Base-by-base conservation (phyloP, 1,284 basidiomycete species). In the Papiliotrema flavescens region DNA sequence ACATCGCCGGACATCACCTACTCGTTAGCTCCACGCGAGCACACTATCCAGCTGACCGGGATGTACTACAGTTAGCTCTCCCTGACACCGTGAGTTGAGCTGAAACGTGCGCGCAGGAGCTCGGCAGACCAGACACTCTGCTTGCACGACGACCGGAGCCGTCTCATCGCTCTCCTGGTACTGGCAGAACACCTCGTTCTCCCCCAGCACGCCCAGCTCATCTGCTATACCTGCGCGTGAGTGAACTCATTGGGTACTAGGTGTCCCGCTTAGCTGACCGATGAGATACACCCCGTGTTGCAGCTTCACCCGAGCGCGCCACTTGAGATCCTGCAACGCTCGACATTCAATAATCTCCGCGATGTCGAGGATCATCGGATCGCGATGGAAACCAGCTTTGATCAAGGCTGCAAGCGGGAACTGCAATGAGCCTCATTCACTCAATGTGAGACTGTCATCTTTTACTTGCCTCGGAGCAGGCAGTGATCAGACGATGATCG, bases 171-270 rank as follows among this genome's bases (percentile, higher is more conserved):
- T 59, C 32, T 71, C 66, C 34, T 72, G 70, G 47, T 64, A 76
- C 51, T 76, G 72, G 50, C 75, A 76, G 53, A 76, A 78, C 2
- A 78, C 62, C 52, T 78, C 67, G 19, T 69, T 69, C 48, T 73
- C 70, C 17, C 60, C 48, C 23, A 78, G 59, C 0, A 64, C 51
- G 1, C 70, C 69, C 2, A 61, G 60, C 54, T 78, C 76, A 42
- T 78, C 75, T 0, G 68, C 66, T 37, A 76, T 67, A 36, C 75
- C 74, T 73, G 49, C 5, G 22, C 3, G 13, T 34, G 23, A 42
- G 36, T 47, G 20, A 17, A n/a, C 13, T 15, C 9, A 4, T 35
- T 15, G 14, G 40, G 2, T 15, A 34, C 9, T 2, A 32, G 28
- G 28, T 11, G 28, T 5, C 11, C 28, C 11, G 13, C 8, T 23